These are phyloP conservation scores for Ascochyta viciae-villosae DNA, from an alignment of 2,329 filamentous ascomycete genomes.

Conservation along the genomic window DNA sequence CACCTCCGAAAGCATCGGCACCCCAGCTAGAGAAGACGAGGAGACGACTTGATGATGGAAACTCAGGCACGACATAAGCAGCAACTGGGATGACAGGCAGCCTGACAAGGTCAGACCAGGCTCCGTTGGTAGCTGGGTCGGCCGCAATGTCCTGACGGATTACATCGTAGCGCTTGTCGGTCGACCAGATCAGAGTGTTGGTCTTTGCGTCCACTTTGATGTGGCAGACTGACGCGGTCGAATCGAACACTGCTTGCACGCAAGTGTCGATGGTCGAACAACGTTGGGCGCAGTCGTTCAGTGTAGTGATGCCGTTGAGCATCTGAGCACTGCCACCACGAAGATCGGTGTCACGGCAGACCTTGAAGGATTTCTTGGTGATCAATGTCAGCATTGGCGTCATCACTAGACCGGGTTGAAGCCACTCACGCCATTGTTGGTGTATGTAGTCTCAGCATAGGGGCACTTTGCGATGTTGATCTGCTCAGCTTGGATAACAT, in stretches of 20 bases:
- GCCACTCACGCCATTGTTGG: conserved; percentile 23
- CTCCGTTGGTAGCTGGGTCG: conserved; percentile 25
- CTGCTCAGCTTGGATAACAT: conserved; percentile 33
- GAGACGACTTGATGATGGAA: conserved; percentile 27
- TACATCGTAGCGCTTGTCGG: conserved; percentile 36
- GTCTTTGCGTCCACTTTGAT: conserved; percentile 33
- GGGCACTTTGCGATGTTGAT: conserved; percentile 35
- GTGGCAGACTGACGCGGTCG: conserved; percentile 24
- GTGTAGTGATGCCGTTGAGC: conserved; percentile 17
- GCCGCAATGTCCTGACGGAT: conserved; percentile 25
- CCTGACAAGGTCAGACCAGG: conserved; percentile 35
- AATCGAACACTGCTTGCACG: conserved; percentile 33
- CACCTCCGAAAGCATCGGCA: conserved; percentile 34
- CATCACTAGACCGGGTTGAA: not conserved
- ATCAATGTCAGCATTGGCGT: not conserved
- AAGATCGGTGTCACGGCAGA: conserved; percentile 35
- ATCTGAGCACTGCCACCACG: conserved; percentile 28
- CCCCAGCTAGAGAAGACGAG: conserved; percentile 41
- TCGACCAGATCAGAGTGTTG: conserved; percentile 36
- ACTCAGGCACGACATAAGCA: conserved; percentile 37
- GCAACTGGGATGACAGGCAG: conserved; percentile 40
- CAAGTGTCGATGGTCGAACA: conserved; percentile 31
- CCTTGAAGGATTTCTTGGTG: conserved; percentile 27
- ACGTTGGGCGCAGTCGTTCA: conserved; percentile 31
- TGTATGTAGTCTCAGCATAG: conserved; percentile 27